Base-by-base conservation (phyloP, 306 rosid species). In the Vicia villosa region DNA sequence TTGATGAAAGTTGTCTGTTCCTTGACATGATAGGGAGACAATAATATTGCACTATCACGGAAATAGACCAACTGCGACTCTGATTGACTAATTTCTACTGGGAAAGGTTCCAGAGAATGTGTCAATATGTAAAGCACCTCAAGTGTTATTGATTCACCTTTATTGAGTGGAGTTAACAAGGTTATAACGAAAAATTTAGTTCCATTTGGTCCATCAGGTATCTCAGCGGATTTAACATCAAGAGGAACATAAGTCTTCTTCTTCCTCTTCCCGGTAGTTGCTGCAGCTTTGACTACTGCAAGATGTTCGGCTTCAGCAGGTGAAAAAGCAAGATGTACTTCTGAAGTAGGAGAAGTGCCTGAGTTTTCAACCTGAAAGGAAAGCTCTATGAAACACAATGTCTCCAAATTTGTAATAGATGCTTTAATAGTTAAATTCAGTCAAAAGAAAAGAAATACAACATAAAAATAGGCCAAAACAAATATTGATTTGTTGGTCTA, bases 61-160 rank as follows among this genome's bases (percentile, higher is more conserved):
- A 70, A 91, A 76, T 86, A 89, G 66, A 94, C 97, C 86, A 91
- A 83, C 81, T 94, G 99, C 3, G 97, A 67, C 82, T 94, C 99
- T 38, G 96, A 81, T 45, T 94, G 99, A 81, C 88, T 86, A 78
- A 94, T 88, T 85, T 94, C 97, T 46, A 70, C 84, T 19, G 99
- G 99, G 82, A 88, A 94, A 65, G 99, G 96, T 82, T 89, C 97
- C 69, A 91, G 83, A 67, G 88, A 86, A 71, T 63, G 95, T 15
- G 99, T 87, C 85, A 91, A 82, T 51, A 83, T 71, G 81, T 87
- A 94, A 73, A 87, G 86, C 74, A 94, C 92, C 82, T 94, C 99
- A 9, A 94, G 47, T 62, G 92, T 86, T 30, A 73, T 85, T 45
- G 85, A 86, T 81, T 86, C 92, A 71, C 87, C 95, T 17, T 82